Conservation (phyloP, 2,329 filamentous ascomycete genomes). For the Fusarium metavorans region DNA sequence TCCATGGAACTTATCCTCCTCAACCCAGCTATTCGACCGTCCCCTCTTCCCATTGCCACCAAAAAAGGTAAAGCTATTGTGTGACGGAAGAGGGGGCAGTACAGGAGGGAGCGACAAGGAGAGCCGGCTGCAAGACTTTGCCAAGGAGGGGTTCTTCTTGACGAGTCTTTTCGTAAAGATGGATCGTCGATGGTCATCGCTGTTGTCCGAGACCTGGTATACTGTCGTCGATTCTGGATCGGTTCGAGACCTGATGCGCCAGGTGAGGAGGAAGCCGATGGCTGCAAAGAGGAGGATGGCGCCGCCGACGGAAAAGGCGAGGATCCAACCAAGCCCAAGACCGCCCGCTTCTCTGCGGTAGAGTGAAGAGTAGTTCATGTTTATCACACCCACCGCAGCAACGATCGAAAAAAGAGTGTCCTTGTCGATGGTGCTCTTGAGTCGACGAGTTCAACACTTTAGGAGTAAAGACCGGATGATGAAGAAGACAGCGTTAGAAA, state of each 20-base stretch:
- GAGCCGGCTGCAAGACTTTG: slow-evolving; percentile 46
- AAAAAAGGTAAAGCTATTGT: slow-evolving; percentile 48
- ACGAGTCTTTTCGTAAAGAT: slow-evolving; percentile 46
- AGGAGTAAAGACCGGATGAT: slow-evolving; percentile 10
- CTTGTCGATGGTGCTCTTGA: slow-evolving; percentile 19
- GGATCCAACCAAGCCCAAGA: slow-evolving; percentile 53
- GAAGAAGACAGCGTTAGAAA: slow-evolving; percentile 31
- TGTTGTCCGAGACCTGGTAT: slow-evolving; percentile 45
- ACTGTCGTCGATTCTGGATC: slow-evolving; percentile 39
- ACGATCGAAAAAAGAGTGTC: slow-evolving; percentile 6
- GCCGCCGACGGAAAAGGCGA: slow-evolving; percentile 62
- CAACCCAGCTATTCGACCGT: slow-evolving; percentile 57
- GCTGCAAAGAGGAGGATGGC: slow-evolving; percentile 58
- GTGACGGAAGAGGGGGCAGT: slow-evolving; percentile 50
- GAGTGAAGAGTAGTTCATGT: slow-evolving; percentile 18
- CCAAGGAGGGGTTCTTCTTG: slow-evolving; percentile 46
- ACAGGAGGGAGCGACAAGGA: slow-evolving; percentile 47
- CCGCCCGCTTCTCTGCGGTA: slow-evolving; percentile 26
- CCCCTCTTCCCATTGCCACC: slow-evolving; percentile 43
- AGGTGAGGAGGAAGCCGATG: slow-evolving; percentile 58
- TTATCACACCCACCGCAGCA: slow-evolving; percentile 25
- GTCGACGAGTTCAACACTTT: slow-evolving; percentile 4
- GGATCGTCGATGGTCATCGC: slow-evolving; percentile 25
- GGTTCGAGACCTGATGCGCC: slow-evolving; percentile 46
- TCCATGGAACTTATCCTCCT: slow-evolving; percentile 64